Evolutionary conservation across 768 basidiomycete genomes (phyloP), one percentile per base, ranked within the genome.

Genomic region (Kwoniella heveanensis): DNA sequence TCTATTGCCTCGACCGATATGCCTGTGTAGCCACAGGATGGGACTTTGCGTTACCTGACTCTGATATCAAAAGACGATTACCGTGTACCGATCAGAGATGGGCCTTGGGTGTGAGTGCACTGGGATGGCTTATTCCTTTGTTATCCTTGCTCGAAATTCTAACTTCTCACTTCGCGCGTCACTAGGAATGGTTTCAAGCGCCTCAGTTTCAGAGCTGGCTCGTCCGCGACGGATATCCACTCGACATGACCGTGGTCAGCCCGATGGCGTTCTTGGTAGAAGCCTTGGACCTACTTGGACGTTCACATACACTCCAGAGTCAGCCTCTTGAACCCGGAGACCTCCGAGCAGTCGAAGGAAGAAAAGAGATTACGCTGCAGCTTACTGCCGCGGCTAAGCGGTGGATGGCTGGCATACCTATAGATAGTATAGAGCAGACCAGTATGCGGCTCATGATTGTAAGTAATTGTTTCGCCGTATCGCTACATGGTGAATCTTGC

Each of bases 1-100:
- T 80, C 58, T 81, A 73, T 56, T 65, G 69, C 19, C 63, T 81
- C 52, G 80, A 81, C 61, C 67, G 79, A 50, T 80, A 79, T 65
- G 78, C 79, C 2, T 77, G 75, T 49, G 76, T 77, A 6, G 70
- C 74, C 1, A 81, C 80, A 0, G 80, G 79, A 0, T 79, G 77
- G 73, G 77, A 77, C 13, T 78, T 78, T 55, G 76, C 77, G 1
- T 68, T 80, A 21, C 67, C 66, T 1, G 70, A 76, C 32, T 68
- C 60, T 15, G 77, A 80, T 25, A 74, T 81, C 58, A 69, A 66
- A 46, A 57, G 79, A 21, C 37, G 79, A 15, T 60, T 81, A 12
- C 80, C 80, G 2, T 74, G 73, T 36, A 54, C 68, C 0, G 72
- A 76, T 51, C 60, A 63, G n/a, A 26, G 71, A 1, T 76, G 74